Evolutionary conservation across 805 yeast genomes (phyloP), one percentile per base, ranked within the genome.

Genomic region (Candida stauntonica): DNA sequence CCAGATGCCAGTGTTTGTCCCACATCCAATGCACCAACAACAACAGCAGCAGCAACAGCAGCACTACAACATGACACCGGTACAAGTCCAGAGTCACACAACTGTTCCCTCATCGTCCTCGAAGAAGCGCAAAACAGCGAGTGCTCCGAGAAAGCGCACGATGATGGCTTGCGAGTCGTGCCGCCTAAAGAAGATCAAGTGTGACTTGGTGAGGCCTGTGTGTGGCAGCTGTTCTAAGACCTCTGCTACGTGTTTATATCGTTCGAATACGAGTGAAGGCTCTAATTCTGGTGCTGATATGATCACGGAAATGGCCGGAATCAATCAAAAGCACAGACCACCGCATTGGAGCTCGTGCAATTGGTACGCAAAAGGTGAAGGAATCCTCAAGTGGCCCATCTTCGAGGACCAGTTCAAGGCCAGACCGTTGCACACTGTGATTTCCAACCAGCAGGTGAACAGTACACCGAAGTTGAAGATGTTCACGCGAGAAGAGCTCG

Each of bases 131-230:
- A 21, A 7, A 8, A 21, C 24, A 21, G 24, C 21, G 17, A 7
- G 15, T 5, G 29, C 21, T 7, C 42, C 44, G 0, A 36, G 52
- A 17, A 46, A 41, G 36, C 33, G 57, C 11, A 48, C 49, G 4
- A 26, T 49, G 35, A 43, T 46, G 27, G 73, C 74, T 1, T 70
- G 75, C 44, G 50, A 57, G 13, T 54, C 59, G 16, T 72, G 77
- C 46, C 60, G 73, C 12, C 52, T 60, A 38, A 62, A 64, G 54
- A 73, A 71, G 53, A 67, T 71, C 43, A 71, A 68, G 41, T 73
- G 77, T 53, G 75, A 72, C 49, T 64, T 71, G 40, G 48, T 34
- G 8, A 63, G 58, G 35, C 77, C 77, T 1, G 49, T 57, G 1
- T 73, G 78, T 52, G 70, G 72, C 1, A 42, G 61, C n/a, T 73